Conservation (phyloP, 148 eudicot species). For the Rhododendron griersonianum region DNA sequence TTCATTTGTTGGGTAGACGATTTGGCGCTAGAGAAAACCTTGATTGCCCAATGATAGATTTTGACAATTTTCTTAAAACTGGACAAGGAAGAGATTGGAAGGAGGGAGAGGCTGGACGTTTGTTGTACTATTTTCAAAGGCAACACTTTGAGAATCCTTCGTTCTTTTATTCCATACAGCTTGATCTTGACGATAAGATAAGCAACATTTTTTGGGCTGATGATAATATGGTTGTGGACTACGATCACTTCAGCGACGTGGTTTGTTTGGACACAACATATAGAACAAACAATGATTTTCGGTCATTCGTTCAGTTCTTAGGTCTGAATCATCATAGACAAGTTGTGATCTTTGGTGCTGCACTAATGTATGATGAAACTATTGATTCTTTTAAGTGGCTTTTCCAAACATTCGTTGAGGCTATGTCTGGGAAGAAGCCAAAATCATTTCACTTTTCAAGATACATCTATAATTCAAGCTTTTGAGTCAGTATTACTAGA, state of each 20-base stretch:
- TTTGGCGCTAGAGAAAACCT: background rate
- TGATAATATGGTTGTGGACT: conserved; percentile 16
- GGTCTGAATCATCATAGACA: conserved; percentile 18
- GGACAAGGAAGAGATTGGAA: conserved; percentile 8
- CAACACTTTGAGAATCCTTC: conserved; percentile 13
- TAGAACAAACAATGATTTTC: too few species aligned
- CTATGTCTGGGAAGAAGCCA: conserved; percentile 15
- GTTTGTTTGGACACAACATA: conserved; percentile 18
- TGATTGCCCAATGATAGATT: background rate
- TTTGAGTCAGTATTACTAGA: conserved; percentile 7
- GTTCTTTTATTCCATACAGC: conserved; percentile 15
- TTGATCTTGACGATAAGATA: conserved; percentile 15
- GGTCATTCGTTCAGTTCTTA: conserved; percentile 12
- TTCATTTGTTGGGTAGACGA: conserved; percentile 8
- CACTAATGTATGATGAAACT: conserved; percentile 16
- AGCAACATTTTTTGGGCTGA: conserved; percentile 21
- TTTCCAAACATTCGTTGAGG: conserved; percentile 7
- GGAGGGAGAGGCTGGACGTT: conserved; percentile 14
- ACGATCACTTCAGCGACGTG: conserved; percentile 14
- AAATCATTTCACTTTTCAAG: conserved; percentile 19
- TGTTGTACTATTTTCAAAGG: conserved; percentile 18
- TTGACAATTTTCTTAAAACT: background rate
- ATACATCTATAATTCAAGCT: conserved; percentile 4
- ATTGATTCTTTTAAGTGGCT: conserved; percentile 20
- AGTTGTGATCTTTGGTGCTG: conserved; percentile 18